A percentile compares a stretch with the other conserved stretches of the same genome.
phyloP scores from a whole-genome alignment of 2,329 filamentous ascomycete genomes.

The Fusarium pseudograminearum region DNA sequence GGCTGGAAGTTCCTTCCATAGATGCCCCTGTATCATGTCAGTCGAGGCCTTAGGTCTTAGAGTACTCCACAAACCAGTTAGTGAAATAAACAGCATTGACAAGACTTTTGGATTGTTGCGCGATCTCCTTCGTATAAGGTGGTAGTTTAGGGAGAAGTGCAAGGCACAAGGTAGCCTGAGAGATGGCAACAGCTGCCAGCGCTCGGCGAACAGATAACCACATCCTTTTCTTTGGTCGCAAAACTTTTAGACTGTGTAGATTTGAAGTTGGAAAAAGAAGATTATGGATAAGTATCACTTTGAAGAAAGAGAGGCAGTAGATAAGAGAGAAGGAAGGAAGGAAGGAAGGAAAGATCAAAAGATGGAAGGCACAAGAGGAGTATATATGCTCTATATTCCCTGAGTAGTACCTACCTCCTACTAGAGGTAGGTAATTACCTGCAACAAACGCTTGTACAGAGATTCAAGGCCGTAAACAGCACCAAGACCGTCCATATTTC shows the following conservation, averaged over 20 bases:
- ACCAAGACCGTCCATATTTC: not conserved
- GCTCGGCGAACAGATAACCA: slow-evolving; percentile 42
- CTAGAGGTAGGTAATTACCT: too few species aligned
- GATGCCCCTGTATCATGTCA: slow-evolving; percentile 24
- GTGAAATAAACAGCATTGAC: slow-evolving; percentile 32
- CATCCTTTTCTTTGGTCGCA: slow-evolving; percentile 37
- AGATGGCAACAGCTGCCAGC: slow-evolving; percentile 45
- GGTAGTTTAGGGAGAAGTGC: slow-evolving; percentile 35
- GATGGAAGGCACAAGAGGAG: not conserved
- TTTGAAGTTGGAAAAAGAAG: not conserved
- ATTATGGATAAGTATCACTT: not conserved
- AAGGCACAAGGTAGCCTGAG: slow-evolving; percentile 43
- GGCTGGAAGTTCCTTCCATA: slow-evolving; percentile 48
- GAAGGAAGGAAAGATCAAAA: not conserved
- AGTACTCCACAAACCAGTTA: slow-evolving; percentile 20
- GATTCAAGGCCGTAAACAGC: not conserved
- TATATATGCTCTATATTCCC: not conserved
- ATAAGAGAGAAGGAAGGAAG: not conserved
- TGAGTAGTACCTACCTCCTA: not conserved
- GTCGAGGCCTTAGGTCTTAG: slow-evolving; percentile 58
- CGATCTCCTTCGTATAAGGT: slow-evolving; percentile 9
- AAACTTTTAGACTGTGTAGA: not conserved
- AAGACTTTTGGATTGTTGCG: slow-evolving; percentile 43
- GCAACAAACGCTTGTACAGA: not conserved
- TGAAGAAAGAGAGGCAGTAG: not conserved